Evolutionary conservation across 371 early-diverging fungal genomes (phyloP), one percentile per base, ranked within the genome.

Genomic region (Amoeboaphelidium protococcarum): DNA sequence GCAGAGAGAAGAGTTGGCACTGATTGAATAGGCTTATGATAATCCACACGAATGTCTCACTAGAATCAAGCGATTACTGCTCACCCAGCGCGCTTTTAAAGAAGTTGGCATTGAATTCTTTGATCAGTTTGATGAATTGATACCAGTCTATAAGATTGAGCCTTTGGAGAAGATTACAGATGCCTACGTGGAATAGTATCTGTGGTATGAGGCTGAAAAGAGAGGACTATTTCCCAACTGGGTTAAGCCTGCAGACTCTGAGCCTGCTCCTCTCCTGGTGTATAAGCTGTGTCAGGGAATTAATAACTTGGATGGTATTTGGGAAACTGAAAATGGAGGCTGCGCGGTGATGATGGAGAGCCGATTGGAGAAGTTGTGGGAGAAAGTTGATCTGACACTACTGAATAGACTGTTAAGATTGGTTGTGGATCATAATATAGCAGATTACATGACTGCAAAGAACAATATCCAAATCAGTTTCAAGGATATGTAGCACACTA

Each of bases 101-200:
- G 95, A 96, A 67, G 90, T 94, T 12, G 89, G 88, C n/a, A 87
- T 95, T 57, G 88, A 91, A 65, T 91, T 95, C 55, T 89, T 89
- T 89, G 94, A 95, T 69, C 68, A 85, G 49, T 95, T 88, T 63
- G 77, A 77, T 44, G 84, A 91, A 54, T 61, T 91, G 59, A 81
- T 88, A 48, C 94, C 94, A 3, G 91, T 91, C 3, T 95, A 91
- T 61, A 86, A 90, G 52, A 76, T 98, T 3, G 95, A 92, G 56
- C 89, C 95, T 24, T 65, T 97, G 27, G 99, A 99, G 58, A 95
- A 91, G 69, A 88, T 97, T 47, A 87, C 89, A 0, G 99, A 99
- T 64, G 90, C 94, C 16, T 99, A 94, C 54, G 67, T 99, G 49
- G 95, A 95, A 61, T 94, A 94, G 58, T 96, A 96, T 58, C 69